phyloP scores from a whole-genome alignment of 2,329 filamentous ascomycete genomes.

The Diaporthe sp. region DNA sequence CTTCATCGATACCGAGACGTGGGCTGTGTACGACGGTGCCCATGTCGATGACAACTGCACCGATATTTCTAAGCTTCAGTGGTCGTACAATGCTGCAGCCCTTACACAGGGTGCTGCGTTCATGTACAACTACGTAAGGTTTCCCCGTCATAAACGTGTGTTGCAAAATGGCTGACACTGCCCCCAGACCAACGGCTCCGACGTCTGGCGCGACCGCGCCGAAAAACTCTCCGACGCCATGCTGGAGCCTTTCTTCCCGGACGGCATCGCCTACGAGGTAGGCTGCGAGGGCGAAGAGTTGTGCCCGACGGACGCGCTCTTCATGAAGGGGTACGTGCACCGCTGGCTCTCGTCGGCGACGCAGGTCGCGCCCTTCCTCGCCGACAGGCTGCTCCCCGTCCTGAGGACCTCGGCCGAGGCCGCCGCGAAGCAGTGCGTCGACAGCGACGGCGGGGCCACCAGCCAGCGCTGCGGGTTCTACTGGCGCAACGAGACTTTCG shows the following conservation, averaged over 20 bases:
- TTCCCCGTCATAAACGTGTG: background rate
- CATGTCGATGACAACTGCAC: slow-evolving; percentile 66
- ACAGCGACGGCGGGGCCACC: slow-evolving; percentile 49
- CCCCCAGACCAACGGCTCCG: slow-evolving; percentile 17
- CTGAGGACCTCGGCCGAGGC: slow-evolving; percentile 62
- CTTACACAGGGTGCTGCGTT: slow-evolving; percentile 68
- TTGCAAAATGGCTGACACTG: slow-evolving; percentile 21
- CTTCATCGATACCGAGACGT: slow-evolving; percentile 65
- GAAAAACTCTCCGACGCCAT: slow-evolving; percentile 60
- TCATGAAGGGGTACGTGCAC: slow-evolving; percentile 70
- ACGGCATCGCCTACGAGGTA: slow-evolving; percentile 63
- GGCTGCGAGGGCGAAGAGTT: slow-evolving; percentile 65
- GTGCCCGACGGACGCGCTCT: slow-evolving; percentile 71
- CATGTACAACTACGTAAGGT: slow-evolving; percentile 68
- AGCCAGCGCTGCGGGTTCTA: slow-evolving; percentile 62
- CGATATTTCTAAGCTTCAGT: slow-evolving; percentile 64
- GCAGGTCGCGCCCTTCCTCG: slow-evolving; percentile 64
- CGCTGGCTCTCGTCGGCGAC: slow-evolving; percentile 65
- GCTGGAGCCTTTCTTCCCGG: slow-evolving; percentile 62
- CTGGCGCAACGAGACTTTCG: slow-evolving; percentile 54
- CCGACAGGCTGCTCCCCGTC: slow-evolving; percentile 58
- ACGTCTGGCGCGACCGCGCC: slow-evolving; percentile 60
- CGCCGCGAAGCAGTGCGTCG: slow-evolving; percentile 63
- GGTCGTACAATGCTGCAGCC: slow-evolving; percentile 67
- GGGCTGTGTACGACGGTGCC: slow-evolving; percentile 72